Conservation (phyloP, 208 protist genomes). For the Herpetomonas samuelpessoai region DNA sequence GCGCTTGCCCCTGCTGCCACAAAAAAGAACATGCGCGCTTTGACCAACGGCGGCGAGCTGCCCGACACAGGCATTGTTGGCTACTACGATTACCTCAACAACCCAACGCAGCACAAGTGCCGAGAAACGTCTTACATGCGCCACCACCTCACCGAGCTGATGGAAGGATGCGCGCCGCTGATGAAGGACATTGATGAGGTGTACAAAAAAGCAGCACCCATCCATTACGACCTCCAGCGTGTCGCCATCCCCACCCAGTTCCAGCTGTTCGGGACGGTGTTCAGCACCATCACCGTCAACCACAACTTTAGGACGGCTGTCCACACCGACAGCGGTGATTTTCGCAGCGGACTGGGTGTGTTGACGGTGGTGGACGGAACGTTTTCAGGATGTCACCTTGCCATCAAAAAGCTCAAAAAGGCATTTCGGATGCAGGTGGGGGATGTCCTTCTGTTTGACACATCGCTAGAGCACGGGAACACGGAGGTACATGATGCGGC, state of each 20-base stretch:
- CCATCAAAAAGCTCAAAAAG: slow-evolving; percentile 66
- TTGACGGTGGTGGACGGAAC: slow-evolving; percentile 81
- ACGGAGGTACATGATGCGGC: slow-evolving; percentile 65
- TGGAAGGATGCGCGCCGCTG: slow-evolving; percentile 40
- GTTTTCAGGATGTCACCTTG: slow-evolving; percentile 88
- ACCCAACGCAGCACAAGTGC: slow-evolving; percentile 77
- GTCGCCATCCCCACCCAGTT: slow-evolving; percentile 70
- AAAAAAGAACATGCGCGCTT: slow-evolving; percentile 65
- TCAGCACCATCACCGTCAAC: slow-evolving; percentile 92
- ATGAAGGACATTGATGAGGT: slow-evolving; percentile 55
- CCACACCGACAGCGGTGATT: slow-evolving; percentile 87
- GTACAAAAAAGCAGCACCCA: slow-evolving; percentile 62
- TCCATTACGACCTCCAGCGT: slow-evolving; percentile 74
- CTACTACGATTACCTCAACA: slow-evolving; percentile 91
- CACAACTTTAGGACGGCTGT: slow-evolving; percentile 86
- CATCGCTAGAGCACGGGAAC: slow-evolving; percentile 86
- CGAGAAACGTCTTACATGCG: slow-evolving; percentile 84
- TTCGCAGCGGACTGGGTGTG: slow-evolving; percentile 72
- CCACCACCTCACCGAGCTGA: slow-evolving; percentile 46
- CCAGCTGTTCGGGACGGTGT: slow-evolving; percentile 80
- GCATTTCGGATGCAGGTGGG: slow-evolving; percentile 71
- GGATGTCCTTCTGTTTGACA: slow-evolving; percentile 91
- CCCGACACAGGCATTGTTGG: slow-evolving; percentile 88
- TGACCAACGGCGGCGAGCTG: slow-evolving; percentile 76
- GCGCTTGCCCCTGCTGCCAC: slow-evolving; percentile 70